These are phyloP conservation scores for sweet orange (Citrus sinensis) DNA, from an alignment of 345 rosid species.

Conservation along the genomic window DVS_A1.0 CM039162.1:53501-54000, in stretches of 20 bases:
- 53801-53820: conserved; percentile 62
- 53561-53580: conserved; percentile 62
- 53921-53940: conserved; percentile 98
- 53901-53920: conserved; percentile 95
- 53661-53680: conserved; percentile 41
- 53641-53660: conserved; percentile 68
- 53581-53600: conserved; percentile 84
- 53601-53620: conserved; percentile 99
- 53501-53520: conserved; percentile 54
- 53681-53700: conserved; percentile 10
- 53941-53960: conserved; percentile 8
- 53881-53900: conserved; percentile 88
- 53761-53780: conserved; percentile 11
- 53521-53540: conserved; percentile 69
- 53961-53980: background rate
- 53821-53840: conserved; percentile 83
- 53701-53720: conserved; percentile 12
- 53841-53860: conserved; percentile 92
- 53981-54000: background rate
- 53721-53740: background rate
- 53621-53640: conserved; percentile 84
- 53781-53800: conserved; percentile 47
- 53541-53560: conserved; percentile 70
- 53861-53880: conserved; percentile 95
- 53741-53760: background rate